A percentile compares a stretch with the other conserved stretches of the same genome.
Evolutionary conservation across 495 filamentous ascomycete genomes (phyloP).

Genomic region (Talaromyces thailandensis): DNA sequence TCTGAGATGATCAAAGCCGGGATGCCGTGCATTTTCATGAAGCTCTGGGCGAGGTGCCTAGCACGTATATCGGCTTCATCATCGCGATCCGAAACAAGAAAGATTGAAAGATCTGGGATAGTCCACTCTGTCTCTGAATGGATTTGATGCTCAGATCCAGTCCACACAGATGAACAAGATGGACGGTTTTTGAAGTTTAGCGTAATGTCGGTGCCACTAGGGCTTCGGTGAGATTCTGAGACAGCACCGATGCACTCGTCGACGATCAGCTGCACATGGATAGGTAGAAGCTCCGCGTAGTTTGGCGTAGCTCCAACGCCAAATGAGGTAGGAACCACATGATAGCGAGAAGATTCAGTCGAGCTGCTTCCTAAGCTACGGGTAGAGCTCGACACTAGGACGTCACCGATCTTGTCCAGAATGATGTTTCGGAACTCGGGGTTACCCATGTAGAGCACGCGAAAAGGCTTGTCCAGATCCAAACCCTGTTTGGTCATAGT

Average conservation of each 20-base stretch:
- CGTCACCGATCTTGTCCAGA: slow-evolving; percentile 65
- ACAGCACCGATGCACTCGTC: slow-evolving; percentile 58
- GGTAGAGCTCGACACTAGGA: slow-evolving; percentile 43
- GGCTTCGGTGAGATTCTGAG: slow-evolving; percentile 25
- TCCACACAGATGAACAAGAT: slow-evolving; percentile 35
- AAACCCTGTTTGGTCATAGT: slow-evolving; percentile 61
- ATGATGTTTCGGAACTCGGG: slow-evolving; percentile 56
- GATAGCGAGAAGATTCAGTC: slow-evolving; percentile 53
- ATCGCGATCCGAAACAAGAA: slow-evolving; percentile 55
- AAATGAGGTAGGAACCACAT: slow-evolving; percentile 68
- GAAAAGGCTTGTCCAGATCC: slow-evolving; percentile 54
- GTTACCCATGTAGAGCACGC: slow-evolving; percentile 61
- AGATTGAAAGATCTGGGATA: slow-evolving; percentile 61
- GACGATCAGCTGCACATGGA: slow-evolving; percentile 66
- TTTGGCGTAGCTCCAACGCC: slow-evolving; percentile 45
- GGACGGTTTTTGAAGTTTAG: slow-evolving; percentile 51
- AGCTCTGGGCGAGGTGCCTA: slow-evolving; percentile 44
- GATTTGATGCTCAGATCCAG: slow-evolving; percentile 37
- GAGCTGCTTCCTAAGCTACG: slow-evolving; percentile 33
- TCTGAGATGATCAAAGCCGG: slow-evolving; percentile 62
- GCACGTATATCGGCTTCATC: slow-evolving; percentile 36
- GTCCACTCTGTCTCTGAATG: slow-evolving; percentile 46
- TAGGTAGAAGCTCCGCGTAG: slow-evolving; percentile 63
- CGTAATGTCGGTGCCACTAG: slow-evolving; percentile 36
- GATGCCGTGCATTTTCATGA: slow-evolving; percentile 57